Conservation (phyloP, 1,139 yeast species). For the Pichia sp. region DNA sequence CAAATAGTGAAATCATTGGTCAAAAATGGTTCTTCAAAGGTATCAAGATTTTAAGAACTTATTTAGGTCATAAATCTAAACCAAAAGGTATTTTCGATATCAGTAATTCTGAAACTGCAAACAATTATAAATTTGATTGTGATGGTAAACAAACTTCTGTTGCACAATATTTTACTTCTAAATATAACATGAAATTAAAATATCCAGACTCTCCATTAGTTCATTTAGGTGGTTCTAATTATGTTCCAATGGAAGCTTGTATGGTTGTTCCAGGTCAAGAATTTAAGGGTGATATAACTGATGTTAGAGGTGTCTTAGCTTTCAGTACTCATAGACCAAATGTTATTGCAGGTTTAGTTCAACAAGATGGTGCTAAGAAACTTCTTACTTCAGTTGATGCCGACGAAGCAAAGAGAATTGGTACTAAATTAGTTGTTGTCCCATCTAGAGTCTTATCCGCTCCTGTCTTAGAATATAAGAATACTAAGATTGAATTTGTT, state of each 20-base stretch:
- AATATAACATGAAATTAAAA: conserved; percentile 16
- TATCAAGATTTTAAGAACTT: conserved; percentile 18
- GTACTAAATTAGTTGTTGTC: conserved; percentile 20
- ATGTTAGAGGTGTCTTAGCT: conserved; percentile 20
- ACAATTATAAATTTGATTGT: conserved; percentile 18
- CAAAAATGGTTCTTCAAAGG: conserved; percentile 20
- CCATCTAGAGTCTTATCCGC: conserved; percentile 22
- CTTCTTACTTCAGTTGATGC: conserved; percentile 9
- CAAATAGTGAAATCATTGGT: conserved; percentile 11
- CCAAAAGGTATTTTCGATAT: conserved; percentile 22
- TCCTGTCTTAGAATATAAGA: conserved; percentile 18
- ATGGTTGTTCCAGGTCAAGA: conserved; percentile 23
- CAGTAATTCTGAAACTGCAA: conserved; percentile 15
- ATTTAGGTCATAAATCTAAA: conserved; percentile 18
- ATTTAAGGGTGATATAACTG: conserved; percentile 21
- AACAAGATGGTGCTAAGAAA: conserved; percentile 20
- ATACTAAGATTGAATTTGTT: conserved; percentile 12
- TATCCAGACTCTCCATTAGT: conserved; percentile 21
- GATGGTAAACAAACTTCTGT: conserved; percentile 19
- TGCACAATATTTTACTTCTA: conserved; percentile 15
- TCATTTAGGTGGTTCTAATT: conserved; percentile 22
- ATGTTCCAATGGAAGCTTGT: conserved; percentile 23
- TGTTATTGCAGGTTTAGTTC: conserved; percentile 22
- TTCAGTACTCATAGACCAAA: conserved; percentile 23
- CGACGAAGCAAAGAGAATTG: conserved; percentile 17